Evolutionary conservation across 179 eudicot species (phyloP), one percentile per base, ranked within the genome.

Genomic region (Nepenthes alata): DNA sequence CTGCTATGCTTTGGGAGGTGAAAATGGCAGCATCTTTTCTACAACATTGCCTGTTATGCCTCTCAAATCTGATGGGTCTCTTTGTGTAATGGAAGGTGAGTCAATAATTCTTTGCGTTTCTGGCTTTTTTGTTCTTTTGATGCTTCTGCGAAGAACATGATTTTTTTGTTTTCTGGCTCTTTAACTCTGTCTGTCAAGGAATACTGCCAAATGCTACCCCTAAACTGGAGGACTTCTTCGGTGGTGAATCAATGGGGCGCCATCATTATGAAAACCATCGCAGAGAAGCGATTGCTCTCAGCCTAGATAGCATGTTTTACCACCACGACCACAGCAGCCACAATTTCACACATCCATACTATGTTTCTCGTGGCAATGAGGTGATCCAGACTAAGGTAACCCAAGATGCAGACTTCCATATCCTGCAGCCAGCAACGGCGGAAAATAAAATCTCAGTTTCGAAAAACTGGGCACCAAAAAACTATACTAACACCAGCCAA

Each of bases 11-110:
- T 59, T 34, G 11, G 38, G 64, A 13, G 35, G 55, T 45, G 60
- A 60, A 13, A 53, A 68, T 72, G 70, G 51, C 9, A 55, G 65
- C 25, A 56, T 67, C 0, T 72, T 64, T 62, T 72, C 76, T 65
- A 68, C 68, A 38, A 70, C 67, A 13, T 72, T 68, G 47, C 56
- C 80, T 61, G 67, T 72, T 12, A 76, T 76, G 80, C 80, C 80
- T 68, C 76, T 76, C 55, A 72, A 76, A 50, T 75, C 76, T 61
- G 80, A 76, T 68, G 80, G 80, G 44, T 72, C 80, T 62, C 77
- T 85, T 6, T 85, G 83, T 67, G 50, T 87, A 13, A 80, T 80
- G 77, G 86, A 85, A 70, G 85, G 84, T 73, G 68, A 55, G 39
- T 67, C n/a, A 55, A 9, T 4, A 5, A 55, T 10, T 60, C 13